These are phyloP conservation scores for Pestalotiopsis sp. DNA, from an alignment of 2,329 filamentous ascomycete species.

Conservation along the genomic window DNA sequence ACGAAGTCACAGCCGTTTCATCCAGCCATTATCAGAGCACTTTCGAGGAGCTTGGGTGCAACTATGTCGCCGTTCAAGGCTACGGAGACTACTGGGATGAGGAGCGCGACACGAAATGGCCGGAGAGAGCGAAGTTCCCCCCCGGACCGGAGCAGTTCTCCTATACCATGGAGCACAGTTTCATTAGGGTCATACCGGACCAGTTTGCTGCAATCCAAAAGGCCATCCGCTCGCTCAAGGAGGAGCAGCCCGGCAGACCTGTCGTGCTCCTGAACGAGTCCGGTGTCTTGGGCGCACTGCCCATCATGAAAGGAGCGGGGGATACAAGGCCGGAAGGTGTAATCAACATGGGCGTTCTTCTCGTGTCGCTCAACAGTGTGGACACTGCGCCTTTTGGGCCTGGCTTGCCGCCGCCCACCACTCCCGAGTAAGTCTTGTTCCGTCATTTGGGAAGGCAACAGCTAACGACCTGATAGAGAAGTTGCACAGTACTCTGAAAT, in stretches of 20 bases:
- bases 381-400: conserved; percentile 10
- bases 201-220: conserved; percentile 11
- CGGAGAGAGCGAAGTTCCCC: background rate
- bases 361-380: conserved; percentile 8
- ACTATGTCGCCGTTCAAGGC: conserved; percentile 10
- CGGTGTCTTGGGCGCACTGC: conserved; percentile 6
- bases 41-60: conserved; percentile 5
- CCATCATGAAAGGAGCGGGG: conserved; percentile 9
- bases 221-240: conserved; percentile 3
- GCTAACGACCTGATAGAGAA: conserved; percentile 5
- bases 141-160: conserved; percentile 11
- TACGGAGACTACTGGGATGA: conserved; percentile 12
- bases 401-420: conserved; percentile 7
- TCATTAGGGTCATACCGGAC: conserved; percentile 12
- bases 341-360: conserved; percentile 6
- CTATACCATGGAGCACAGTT: conserved; percentile 12
- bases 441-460: background rate
- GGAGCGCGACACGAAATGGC: conserved; percentile 14
- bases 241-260: conserved; percentile 6
- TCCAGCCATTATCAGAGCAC: conserved; percentile 9
- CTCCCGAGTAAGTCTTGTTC: conserved; percentile 1
- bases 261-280: conserved; percentile 12
- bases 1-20: conserved; percentile 12
- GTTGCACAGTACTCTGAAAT: conserved; percentile 11
- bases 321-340: conserved; percentile 8